phyloP scores from a whole-genome alignment of 179 eudicot genomes.

The Silene vulgaris region DNA sequence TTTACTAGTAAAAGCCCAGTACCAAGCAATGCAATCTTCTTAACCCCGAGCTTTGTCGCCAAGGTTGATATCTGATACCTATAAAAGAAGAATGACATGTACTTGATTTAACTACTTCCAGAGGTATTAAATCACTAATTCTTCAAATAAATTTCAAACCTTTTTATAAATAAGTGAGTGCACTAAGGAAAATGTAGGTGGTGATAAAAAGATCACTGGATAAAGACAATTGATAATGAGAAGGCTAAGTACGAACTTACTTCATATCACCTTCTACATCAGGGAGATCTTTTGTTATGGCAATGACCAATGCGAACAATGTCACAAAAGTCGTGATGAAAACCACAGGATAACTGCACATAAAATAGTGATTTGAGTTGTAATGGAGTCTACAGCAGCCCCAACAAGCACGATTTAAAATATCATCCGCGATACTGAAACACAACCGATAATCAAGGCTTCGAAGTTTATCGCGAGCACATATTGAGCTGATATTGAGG shows the following conservation, averaged over 20 bases:
- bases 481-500: background rate
- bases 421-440: background rate
- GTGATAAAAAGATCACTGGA: background rate
- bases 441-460: background rate
- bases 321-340: slow-evolving; percentile 94
- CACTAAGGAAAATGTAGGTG: background rate
- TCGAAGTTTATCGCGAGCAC: background rate
- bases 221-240: slow-evolving; percentile 13
- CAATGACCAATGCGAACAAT: slow-evolving; percentile 90
- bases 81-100: slow-evolving; percentile 10
- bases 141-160: background rate
- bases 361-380: slow-evolving; percentile 13
- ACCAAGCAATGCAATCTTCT: slow-evolving; percentile 89
- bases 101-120: background rate
- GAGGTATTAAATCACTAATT: background rate
- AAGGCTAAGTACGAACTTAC: slow-evolving; percentile 52
- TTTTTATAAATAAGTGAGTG: background rate
- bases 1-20: slow-evolving; percentile 83
- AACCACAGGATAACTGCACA: slow-evolving; percentile 86
- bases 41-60: slow-evolving; percentile 95
- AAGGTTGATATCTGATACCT: slow-evolving; percentile 87
- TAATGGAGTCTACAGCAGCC: background rate
- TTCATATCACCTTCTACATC: slow-evolving; percentile 98
- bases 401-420: background rate
- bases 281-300: slow-evolving; percentile 98